Evolutionary conservation across 2,329 filamentous ascomycete species (phyloP), one percentile per base, ranked within the genome.

Genomic region (Fusarium haematococcum): DNA sequence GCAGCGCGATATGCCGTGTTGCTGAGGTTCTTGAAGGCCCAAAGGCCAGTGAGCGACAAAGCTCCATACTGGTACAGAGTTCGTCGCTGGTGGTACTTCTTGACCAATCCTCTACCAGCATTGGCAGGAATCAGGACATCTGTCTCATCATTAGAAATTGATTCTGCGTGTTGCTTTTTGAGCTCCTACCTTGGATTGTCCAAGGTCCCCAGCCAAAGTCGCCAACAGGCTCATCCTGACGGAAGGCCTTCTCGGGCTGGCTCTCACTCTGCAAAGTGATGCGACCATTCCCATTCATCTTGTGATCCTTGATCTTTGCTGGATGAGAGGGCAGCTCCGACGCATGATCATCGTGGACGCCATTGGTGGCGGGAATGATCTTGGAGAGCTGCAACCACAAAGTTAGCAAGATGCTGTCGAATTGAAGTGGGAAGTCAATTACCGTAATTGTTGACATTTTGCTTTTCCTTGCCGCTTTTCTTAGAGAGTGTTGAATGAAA

Each of bases 161-260:
- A n/a, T 32, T 25, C 11, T 56, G 32, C 5, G 2, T n/a, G 2
- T 8, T 11, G 5, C 16, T 20, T 6, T 13, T 23, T 37, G 6
- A 27, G 20, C 6, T 8, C 52, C 20, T 23, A 69, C 67, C 67
- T 23, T 65, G 25, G 32, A 69, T 27, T 14, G 67, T 69, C 67
- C 67, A 69, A 14, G 62, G 67, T 13, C 67, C 67, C 62, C 62
- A 69, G 56, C 67, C 62, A 62, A 69, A 69, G 39, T 69, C 67
- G 23, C 67, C 67, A 13, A 69, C 62, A 8, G 62, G 43, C 63
- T 69, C 67, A 6, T 65, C 59, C 11, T 61, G 57, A 16, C 35
- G 57, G 13, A 11, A 23, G 16, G 25, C 7, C 20, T 43, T 41
- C 9, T 11, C 33, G 2, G 32, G 27, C 41, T 50, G 41, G 13